Conservation (phyloP, 78 protist species). For the Tieghemostelium lacteum region DNA sequence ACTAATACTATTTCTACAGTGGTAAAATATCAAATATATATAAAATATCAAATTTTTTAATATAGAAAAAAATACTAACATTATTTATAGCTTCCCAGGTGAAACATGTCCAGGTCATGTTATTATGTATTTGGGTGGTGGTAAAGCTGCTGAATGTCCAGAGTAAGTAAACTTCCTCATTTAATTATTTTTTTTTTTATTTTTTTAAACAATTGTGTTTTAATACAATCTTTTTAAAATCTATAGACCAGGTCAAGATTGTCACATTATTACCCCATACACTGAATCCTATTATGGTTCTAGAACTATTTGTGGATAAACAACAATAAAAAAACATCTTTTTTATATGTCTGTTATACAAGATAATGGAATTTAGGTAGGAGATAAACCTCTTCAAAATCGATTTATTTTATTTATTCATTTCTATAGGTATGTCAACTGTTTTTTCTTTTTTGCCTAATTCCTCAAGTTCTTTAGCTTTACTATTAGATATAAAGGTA, state of each 20-base stretch:
- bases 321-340: no score
- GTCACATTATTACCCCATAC: no score
- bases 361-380: no score
- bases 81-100: neutral
- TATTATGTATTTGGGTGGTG: constrained; percentile 41
- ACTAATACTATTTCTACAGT: neutral
- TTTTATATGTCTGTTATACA: no score
- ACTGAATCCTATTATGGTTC: constrained; percentile 14
- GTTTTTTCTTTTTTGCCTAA: neutral
- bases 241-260: no score
- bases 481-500: neutral
- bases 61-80: neutral
- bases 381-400: no score
- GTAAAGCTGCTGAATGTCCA: constrained; percentile 31
- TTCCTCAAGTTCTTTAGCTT: neutral
- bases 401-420: neutral
- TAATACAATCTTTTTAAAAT: no score
- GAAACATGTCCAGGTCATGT: neutral
- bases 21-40: neutral
- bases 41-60: neutral
- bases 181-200: no score
- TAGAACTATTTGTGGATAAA: constrained; percentile 20
- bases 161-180: no score
- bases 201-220: no score
- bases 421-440: neutral